Percentiles rank a stretch among this genome's conserved stretches.
These are phyloP conservation scores for Alternaria sp. DNA, from an alignment of 2,329 filamentous ascomycete genomes.

Conservation along the genomic window DNA sequence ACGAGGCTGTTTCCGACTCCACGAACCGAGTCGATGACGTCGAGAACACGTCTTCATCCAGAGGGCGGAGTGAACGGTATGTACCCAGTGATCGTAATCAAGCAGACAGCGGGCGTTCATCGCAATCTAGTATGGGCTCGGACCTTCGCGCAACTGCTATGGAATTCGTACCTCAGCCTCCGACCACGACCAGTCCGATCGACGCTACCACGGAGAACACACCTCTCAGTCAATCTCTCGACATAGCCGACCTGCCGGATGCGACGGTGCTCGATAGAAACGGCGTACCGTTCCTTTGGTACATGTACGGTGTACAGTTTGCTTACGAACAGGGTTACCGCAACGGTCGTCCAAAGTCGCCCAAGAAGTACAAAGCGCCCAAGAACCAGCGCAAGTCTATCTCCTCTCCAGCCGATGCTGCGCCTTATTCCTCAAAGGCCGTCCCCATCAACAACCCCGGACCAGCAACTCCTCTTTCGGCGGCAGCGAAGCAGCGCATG, in stretches of 20 bases:
- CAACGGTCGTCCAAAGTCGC: slow-evolving; percentile 24
- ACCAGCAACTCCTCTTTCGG: background rate
- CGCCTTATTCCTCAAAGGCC: background rate
- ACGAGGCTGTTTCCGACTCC: background rate
- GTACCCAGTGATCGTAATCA: slow-evolving; percentile 2
- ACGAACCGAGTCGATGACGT: background rate
- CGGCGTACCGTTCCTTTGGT: slow-evolving; percentile 37
- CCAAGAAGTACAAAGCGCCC: slow-evolving; percentile 27
- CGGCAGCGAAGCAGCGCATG: slow-evolving; percentile 6
- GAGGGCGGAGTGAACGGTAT: slow-evolving; percentile 18
- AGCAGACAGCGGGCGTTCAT: slow-evolving; percentile 19
- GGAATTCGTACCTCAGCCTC: slow-evolving; percentile 35
- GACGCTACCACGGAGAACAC: background rate
- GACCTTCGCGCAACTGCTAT: slow-evolving; percentile 41
- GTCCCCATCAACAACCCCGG: background rate
- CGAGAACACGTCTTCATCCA: background rate
- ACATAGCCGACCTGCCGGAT: slow-evolving; percentile 14
- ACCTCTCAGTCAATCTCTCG: background rate
- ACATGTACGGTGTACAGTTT: slow-evolving; percentile 38
- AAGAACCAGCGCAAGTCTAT: slow-evolving; percentile 12
- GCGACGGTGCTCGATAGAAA: slow-evolving; percentile 31
- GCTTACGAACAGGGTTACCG: slow-evolving; percentile 20
- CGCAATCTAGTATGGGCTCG: slow-evolving; percentile 23
- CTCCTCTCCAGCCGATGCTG: background rate
- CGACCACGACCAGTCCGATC: background rate